These are phyloP conservation scores for Lenwebbia sp. DNA, from an alignment of 345 rosid species.

Conservation along the genomic window DNA sequence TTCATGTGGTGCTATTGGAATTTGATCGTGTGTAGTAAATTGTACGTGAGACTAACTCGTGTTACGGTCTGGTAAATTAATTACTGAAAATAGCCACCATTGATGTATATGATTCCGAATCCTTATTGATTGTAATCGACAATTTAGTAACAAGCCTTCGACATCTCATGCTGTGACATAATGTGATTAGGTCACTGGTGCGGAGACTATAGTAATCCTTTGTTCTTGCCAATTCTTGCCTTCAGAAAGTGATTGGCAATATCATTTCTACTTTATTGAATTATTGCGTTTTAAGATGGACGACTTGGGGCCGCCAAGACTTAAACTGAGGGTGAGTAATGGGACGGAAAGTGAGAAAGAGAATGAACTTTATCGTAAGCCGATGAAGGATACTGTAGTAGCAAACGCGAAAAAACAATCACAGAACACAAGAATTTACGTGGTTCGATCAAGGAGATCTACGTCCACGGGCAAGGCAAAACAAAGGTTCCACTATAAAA, in stretches of 20 bases:
- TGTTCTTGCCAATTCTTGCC: not conserved
- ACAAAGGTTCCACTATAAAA: too few species aligned
- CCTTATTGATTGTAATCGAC: not conserved
- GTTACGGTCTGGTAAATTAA: not conserved
- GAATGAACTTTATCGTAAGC: not conserved
- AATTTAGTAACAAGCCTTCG: not conserved
- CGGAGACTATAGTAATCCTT: not conserved
- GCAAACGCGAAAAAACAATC: too few species aligned
- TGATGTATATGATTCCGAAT: not conserved
- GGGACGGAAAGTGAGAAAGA: not conserved
- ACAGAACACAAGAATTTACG: too few species aligned
- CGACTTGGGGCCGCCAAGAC: not conserved
- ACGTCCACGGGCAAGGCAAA: too few species aligned
- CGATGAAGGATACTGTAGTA: not conserved
- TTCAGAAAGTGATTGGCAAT: not conserved
- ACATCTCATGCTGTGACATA: not conserved
- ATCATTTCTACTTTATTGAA: not conserved
- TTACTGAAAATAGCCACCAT: not conserved
- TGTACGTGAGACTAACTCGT: not conserved
- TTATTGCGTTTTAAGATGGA: not conserved
- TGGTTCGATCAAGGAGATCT: too few species aligned
- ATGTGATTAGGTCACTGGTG: not conserved
- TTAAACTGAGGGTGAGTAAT: not conserved
- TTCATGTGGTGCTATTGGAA: not conserved
- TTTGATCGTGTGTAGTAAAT: not conserved